Base-by-base conservation (phyloP, 2,329 filamentous ascomycete species). In the Aspergillus pseudoterreus region DNA sequence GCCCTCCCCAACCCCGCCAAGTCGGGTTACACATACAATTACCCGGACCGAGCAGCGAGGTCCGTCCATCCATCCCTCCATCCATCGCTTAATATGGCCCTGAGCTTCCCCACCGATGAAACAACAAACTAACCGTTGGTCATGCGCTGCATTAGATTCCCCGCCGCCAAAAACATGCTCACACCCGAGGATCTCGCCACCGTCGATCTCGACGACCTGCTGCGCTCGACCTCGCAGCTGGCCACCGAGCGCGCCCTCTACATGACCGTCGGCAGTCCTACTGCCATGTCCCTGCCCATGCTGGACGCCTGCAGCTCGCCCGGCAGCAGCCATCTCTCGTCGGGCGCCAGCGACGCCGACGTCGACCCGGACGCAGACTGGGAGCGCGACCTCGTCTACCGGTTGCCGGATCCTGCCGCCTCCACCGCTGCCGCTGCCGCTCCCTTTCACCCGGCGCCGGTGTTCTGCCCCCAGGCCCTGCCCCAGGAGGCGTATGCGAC, bases 231-330 rank as follows among this genome's bases (percentile, higher is more conserved):
- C 32, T 59, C 57, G 19, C 57, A 59, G 30, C 22, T 58, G n/a
- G 59, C 57, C n/a, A 55, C 55, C 27, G 57, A 62, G 32, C 59
- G 59, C 4, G 59, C 59, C 5, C 51, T 62, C 1, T 62, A 58
- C 54, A 61, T 62, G 59, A 62, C 54, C 43, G 47, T 47, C 11
- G 52, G 52, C 35, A 38, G n/a, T n/a, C 46, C 2, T 19, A 19
- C 19, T 2, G 27, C 35, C 4, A 8, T 36, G 17, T 36, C 51
- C 19, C 51, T 17, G 21, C 41, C 4, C 53, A 3, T 59, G 15
- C 43, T 61, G 4, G 63, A 66, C 39, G 49, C 55, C 5, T 57
- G 55, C 50, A 53, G 52, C 6, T 64, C 64, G 4, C 63, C 65
- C 2, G 56, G 55, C 19, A 59, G 55, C 43, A 44, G 43, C 43